A percentile compares a stretch with the other conserved stretches of the same genome.
These are phyloP conservation scores for Aquilaria agallochum DNA, from an alignment of 441 rosid genomes.

Conservation along the genomic window DNA sequence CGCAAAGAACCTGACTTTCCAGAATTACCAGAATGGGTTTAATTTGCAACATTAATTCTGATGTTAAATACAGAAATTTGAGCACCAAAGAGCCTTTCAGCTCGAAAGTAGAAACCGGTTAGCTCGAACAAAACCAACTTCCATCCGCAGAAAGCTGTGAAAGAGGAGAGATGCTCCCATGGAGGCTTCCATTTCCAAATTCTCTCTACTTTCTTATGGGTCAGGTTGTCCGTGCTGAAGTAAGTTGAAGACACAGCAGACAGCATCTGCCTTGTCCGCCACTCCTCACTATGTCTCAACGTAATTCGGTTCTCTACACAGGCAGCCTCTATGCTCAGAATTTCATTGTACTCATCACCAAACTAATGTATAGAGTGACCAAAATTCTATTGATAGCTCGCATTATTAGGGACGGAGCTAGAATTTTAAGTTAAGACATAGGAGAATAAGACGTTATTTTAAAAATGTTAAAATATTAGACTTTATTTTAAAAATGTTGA, in stretches of 20 bases:
- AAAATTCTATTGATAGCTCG: too few relatives aligned
- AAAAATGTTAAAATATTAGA: too few relatives aligned
- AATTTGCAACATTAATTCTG: background rate
- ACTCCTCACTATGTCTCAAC: slow-evolving; percentile 52
- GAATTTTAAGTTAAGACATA: too few relatives aligned
- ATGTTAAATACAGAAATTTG: background rate
- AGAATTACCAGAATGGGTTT: background rate
- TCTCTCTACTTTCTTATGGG: slow-evolving; percentile 17
- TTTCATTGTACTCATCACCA: slow-evolving; percentile 40
- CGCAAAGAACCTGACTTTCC: background rate
- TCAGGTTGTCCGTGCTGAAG: slow-evolving; percentile 42
- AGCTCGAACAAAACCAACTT: background rate
- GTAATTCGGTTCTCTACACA: slow-evolving; percentile 41
- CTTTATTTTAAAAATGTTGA: too few relatives aligned
- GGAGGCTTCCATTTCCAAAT: slow-evolving; percentile 9
- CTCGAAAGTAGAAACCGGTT: background rate
- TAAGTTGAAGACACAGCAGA: slow-evolving; percentile 49
- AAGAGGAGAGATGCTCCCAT: slow-evolving; percentile 8
- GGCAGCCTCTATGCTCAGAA: slow-evolving; percentile 48
- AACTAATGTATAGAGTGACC: too few relatives aligned
- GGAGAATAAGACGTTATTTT: too few relatives aligned
- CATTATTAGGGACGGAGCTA: too few relatives aligned
- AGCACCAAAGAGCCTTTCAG: background rate
- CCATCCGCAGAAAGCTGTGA: slow-evolving; percentile 20
- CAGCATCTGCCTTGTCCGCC: slow-evolving; percentile 45